Evolutionary conservation across 768 basidiomycete species (phyloP), one percentile per base, ranked within the genome.

Genomic region (Trametes sanguinea): DNA sequence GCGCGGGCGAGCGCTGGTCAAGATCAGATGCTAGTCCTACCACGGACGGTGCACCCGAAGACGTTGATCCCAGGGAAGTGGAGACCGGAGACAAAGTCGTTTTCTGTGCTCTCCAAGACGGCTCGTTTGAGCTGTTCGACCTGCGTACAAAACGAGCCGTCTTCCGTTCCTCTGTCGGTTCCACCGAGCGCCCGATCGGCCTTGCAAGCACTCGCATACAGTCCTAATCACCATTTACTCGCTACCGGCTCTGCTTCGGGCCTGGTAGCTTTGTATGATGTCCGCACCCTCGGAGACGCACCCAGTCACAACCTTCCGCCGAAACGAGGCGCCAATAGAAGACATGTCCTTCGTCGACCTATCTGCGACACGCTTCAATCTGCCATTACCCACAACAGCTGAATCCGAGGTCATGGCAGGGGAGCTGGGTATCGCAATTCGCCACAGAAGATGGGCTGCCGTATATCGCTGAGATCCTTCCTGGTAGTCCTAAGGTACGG

Each of bases 391-490:
- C 4, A 7, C 39, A 16, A 13, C 48, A 33, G 7, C 29, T 22
- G 9, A n/a, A 9, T 51, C n/a, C 2, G 42, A 14, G 37, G 30
- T 9, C 6, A 8, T 17, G 1, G 6, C 47, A 14, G 11, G 35
- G n/a, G 73, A 71, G 9, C 70, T 77, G 1, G 74, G 73, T 5
- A 61, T 88, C 51, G 79, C 77, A 2, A 75, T 87, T 87, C 1
- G 83, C 80, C 2, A 82, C 83, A 1, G 76, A 78, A 45, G 87
- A 88, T 68, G 88, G 87, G 1, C 74, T 89, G 37, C 84, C 87
- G 0, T 88, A 80, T 65, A 68, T 85, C 16, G 83, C 83, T 0
- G 73, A 71, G 42, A 65, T 85, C 2, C 67, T 73, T 0, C 73
- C 79, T 0, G 77, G 77, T 33, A 82, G 80, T 6, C 79, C 81